These are phyloP conservation scores for Xylaria sp. DNA, from an alignment of 2,329 filamentous ascomycete species.

Conservation along the genomic window DNA sequence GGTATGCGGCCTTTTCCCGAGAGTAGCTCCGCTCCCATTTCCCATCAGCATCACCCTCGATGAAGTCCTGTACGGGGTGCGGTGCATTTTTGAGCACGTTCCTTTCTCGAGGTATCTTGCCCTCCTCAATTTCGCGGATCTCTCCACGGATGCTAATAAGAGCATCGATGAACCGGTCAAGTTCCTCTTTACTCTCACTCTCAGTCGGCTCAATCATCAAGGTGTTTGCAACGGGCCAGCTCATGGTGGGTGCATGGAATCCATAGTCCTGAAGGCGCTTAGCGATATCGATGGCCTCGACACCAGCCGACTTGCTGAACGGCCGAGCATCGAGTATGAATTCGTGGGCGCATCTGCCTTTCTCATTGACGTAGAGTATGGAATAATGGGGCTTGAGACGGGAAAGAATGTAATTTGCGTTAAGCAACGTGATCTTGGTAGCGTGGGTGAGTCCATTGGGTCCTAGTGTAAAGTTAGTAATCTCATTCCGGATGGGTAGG, in stretches of 20 bases:
- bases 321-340: slow-evolving; percentile 92
- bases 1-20: slow-evolving; percentile 87
- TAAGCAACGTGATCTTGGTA: slow-evolving; percentile 91
- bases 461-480: slow-evolving; percentile 50
- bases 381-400: slow-evolving; percentile 86
- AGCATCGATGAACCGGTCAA: slow-evolving; percentile 93
- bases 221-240: slow-evolving; percentile 93
- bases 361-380: slow-evolving; percentile 92
- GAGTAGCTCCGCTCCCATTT: slow-evolving; percentile 87
- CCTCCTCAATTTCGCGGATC: slow-evolving; percentile 85
- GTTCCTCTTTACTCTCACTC: slow-evolving; percentile 89
- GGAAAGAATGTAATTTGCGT: slow-evolving; percentile 95
- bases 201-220: slow-evolving; percentile 99
- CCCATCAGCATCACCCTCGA: slow-evolving; percentile 66
- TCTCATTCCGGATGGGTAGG: neutral
- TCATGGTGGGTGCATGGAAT: slow-evolving; percentile 98
- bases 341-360: slow-evolving; percentile 92
- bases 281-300: slow-evolving; percentile 94
- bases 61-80: slow-evolving; percentile 84
- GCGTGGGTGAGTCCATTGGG: slow-evolving; percentile 84
- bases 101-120: slow-evolving; percentile 75
- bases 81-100: slow-evolving; percentile 93
- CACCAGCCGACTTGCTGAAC: slow-evolving; percentile 83
- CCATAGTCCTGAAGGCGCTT: slow-evolving; percentile 98
- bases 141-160: slow-evolving; percentile 87